Conservation (phyloP, 495 filamentous ascomycete species). For the Pseudevernia furfuracea region DNA sequence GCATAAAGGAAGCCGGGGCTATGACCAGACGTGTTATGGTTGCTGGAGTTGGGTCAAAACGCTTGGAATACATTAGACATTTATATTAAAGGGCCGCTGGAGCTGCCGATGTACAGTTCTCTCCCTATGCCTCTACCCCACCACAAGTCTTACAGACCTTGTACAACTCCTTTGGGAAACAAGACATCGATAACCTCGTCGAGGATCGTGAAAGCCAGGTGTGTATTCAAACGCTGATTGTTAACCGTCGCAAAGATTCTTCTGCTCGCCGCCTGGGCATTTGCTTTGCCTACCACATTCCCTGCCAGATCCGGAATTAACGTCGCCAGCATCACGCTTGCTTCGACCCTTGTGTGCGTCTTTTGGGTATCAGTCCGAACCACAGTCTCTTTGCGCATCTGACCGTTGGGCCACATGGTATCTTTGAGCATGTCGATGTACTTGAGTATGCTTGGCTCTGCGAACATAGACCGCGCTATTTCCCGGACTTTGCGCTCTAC, state of each 20-base stretch:
- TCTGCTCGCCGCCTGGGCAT: slow-evolving; percentile 75
- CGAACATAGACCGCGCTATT: slow-evolving; percentile 55
- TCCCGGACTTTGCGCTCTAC: slow-evolving; percentile 94
- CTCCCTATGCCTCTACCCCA: background rate
- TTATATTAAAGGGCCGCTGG: too few relatives aligned
- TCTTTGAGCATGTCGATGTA: slow-evolving; percentile 65
- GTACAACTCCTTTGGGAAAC: slow-evolving; percentile 41
- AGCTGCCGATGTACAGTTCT: too few relatives aligned
- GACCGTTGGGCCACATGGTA: slow-evolving; percentile 66
- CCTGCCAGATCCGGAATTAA: slow-evolving; percentile 74
- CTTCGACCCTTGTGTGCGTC: slow-evolving; percentile 59
- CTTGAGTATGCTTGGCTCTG: slow-evolving; percentile 69
- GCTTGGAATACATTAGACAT: too few relatives aligned
- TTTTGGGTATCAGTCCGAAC: slow-evolving; percentile 58
- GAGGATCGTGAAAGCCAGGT: slow-evolving; percentile 68
- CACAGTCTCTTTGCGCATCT: slow-evolving; percentile 42
- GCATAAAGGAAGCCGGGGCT: too few relatives aligned
- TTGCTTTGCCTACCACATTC: slow-evolving; percentile 74
- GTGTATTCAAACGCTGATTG: slow-evolving; percentile 60
- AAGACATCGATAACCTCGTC: slow-evolving; percentile 71
- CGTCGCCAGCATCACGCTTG: slow-evolving; percentile 70
- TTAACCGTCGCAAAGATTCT: slow-evolving; percentile 77
- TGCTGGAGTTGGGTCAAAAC: too few relatives aligned
- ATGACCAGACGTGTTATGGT: too few relatives aligned
- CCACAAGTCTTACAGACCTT: background rate